A percentile compares a stretch with the other conserved stretches of the same genome.
Evolutionary conservation across 2,329 filamentous ascomycete genomes (phyloP).

Genomic region (Zymoseptoria brevis): DNA sequence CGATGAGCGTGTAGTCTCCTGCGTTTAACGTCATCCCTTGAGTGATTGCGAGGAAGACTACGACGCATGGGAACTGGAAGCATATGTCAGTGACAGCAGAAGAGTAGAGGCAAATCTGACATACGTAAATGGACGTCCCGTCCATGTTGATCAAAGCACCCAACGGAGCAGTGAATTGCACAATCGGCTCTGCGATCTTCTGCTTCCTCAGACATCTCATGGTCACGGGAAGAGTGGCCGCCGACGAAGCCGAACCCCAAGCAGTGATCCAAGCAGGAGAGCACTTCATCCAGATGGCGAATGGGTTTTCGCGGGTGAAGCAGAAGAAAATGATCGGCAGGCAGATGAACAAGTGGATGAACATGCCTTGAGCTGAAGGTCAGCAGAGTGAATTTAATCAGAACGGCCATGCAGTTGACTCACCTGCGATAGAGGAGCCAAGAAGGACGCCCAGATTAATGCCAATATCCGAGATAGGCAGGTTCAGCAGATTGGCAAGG

Average conservation of each 20-base stretch:
- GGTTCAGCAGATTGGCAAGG: constrained; percentile 44
- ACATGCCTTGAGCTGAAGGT: constrained; percentile 31
- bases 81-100: constrained; percentile 11
- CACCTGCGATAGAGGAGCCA: constrained; percentile 34
- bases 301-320: constrained; percentile 42
- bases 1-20: constrained; percentile 44
- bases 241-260: constrained; percentile 48
- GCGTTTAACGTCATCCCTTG: constrained; percentile 40
- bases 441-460: constrained; percentile 45
- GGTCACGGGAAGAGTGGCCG: constrained; percentile 46
- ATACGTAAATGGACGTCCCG: constrained; percentile 20
- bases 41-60: constrained; percentile 46
- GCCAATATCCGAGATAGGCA: constrained; percentile 43
- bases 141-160: constrained; percentile 48
- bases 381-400: neutral
- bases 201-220: constrained; percentile 36
- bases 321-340: constrained; percentile 38
- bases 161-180: constrained; percentile 42
- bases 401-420: neutral
- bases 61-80: constrained; percentile 48
- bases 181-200: constrained; percentile 37
- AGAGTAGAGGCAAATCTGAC: too few species aligned
- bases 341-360: constrained; percentile 41
- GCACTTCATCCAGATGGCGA: constrained; percentile 41
- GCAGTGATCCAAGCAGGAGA: constrained; percentile 48